Base-by-base conservation (phyloP, 1,139 yeast species). In the Petasospora fabianii region DNA sequence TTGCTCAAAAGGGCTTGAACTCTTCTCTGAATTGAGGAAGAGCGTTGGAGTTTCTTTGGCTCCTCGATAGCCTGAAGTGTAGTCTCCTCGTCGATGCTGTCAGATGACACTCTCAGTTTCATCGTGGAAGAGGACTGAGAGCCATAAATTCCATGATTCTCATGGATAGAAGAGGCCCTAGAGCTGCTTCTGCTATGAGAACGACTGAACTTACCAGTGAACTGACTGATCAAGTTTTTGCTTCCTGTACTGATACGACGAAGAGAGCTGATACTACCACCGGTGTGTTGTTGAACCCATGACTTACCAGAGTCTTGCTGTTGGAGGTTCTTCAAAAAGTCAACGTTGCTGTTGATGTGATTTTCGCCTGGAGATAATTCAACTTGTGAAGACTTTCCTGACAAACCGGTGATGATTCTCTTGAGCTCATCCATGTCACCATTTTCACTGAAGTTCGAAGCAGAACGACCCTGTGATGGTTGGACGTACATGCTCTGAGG, bases 221-320 rank as follows among this genome's bases (percentile, higher is more conserved):
- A 36, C 21, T 53, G 54, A 12, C 50, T 43, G 15, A 53, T 48
- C 19, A 54, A 30, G 20, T 48, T 53, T 28, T 47, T 51, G 9
- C 47, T 36, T 6, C 57, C 57, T 2, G 57, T 53, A 31, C 54
- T 53, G 20, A 52, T 50, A 21, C 50, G 51, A 29, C 58, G 53
- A 4, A 66, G 49, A 10, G 63, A 60, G 39, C 63, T 69, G 39
- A 73, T 52, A 46, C 74, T 72, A 26, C 74, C 77, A 7, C 96
- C 96, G 3, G 95, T 84, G 53, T 86, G 95, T 58, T 87, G 96
- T 55, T 85, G 96, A 88, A 86, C 84, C 56, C 55, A 52, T 46
- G 61, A 54, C 36, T 52, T 49, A 14, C 61, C 63, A 13, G 66
- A 61, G 36, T 63, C 62, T 31, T 64, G 69, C 19, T 59, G 59